Base-by-base conservation (phyloP, 495 filamentous ascomycete species). In the Lepraria neglecta region DNA sequence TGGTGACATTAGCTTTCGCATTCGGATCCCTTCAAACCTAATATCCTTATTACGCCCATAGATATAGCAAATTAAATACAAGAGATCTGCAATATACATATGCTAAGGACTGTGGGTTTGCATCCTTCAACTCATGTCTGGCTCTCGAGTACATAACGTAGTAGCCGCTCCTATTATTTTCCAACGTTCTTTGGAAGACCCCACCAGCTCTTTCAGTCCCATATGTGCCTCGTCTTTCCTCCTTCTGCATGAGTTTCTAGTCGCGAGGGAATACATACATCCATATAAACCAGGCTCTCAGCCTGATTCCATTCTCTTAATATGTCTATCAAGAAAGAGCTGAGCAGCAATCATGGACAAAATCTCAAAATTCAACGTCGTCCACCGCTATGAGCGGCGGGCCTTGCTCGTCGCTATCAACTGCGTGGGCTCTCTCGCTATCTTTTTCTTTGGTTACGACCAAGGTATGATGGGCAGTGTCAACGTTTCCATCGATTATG, bases 381-480 rank as follows among this genome's bases (percentile, higher is more conserved):
- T 82, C 63, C 80, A 85, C 70, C 74, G 73, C 56, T 68, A 82
- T 30, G 77, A 85, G 75, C 84, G 84, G 76, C 74, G 78, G 9
- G 66, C 73, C 67, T 80, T 88, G 57, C 79, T 87, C 63, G 75
- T 75, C 11, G 70, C 74, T 15, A 78, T 80, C 55, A 75, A 78
- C 44, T 62, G 65, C 30, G 77, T 82, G 53, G 80, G 76, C 28
- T 69, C 77, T 14, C 68, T 81, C 17, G 75, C 74, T 21, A 80
- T 82, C 56, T 81, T 82, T 70, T 80, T 81, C 69, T 76, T 79
- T 61, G 79, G 80, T n/a, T 81, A 80, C 70, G 78, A 80, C 48
- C 78, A 80, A 62, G 78, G 77, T 28, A 76, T 80, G 40, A 80
- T 78, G 75, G 77, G 76, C n/a, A 76, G 75, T 40, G 76, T 80